Base-by-base conservation (phyloP, 2,329 filamentous ascomycete species). In the Elsinoe australis region DNA sequence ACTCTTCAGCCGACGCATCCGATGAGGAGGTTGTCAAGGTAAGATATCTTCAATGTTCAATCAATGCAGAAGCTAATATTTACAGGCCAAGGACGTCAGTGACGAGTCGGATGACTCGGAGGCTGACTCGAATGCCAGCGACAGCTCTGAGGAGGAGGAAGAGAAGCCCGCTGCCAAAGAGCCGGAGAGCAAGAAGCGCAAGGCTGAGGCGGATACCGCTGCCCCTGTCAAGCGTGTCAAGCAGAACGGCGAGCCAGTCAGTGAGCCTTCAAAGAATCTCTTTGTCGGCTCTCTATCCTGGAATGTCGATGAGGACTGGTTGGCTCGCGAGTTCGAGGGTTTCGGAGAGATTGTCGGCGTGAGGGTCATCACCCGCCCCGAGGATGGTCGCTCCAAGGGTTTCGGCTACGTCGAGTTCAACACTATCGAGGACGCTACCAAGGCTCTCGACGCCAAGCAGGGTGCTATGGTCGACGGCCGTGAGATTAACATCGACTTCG, bases 351-450 rank as follows among this genome's bases (percentile, higher is more conserved):
- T 94, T 49, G 70, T 73, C 56, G 77, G 79, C 59, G 83, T 82
- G 55, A 83, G 87, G 59, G 81, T 95, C 62, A 85, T 95, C 65
- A 89, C 81, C 58, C 87, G 94, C 71, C 83, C 83, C 66, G 79
- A 82, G 49, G 78, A 75, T 61, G 85, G 86, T 60, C 83, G 87
- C 63, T 90, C 88, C 68, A 88, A 88, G 71, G 89, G 78, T 56
- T 95, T 94, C 67, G 89, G 89, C 53, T 95, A 95, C 65, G 85
- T 95, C 59, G 88, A 95, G 73, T 95, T 89, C 68, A 73, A 74
- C 63, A 78, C 74, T 56, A 68, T 75, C 52, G 81, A 78, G 52
- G 75, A 79, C 63, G 85, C 84, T 49, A 76, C 77, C 59, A 82
- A 81, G 64, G 87, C 87, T 49, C 77, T 83, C 56, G 79, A 82